Evolutionary conservation across 257 asterid genomes (phyloP), one percentile per base, ranked within the genome.

Genomic region (Thymus mandschuricus): DNA sequence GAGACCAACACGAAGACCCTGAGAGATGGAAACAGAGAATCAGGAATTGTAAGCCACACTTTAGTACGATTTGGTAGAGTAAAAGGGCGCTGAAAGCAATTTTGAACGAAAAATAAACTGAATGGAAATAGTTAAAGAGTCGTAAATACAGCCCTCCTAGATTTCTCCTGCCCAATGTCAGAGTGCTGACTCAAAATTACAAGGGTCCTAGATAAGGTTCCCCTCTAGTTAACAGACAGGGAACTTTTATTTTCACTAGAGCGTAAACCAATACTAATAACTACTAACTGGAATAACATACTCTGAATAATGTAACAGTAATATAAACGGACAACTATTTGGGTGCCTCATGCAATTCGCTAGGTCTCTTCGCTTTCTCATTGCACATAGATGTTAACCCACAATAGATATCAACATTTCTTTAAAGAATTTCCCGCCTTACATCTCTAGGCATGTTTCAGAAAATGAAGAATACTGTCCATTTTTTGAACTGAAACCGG

Each of bases 1-100:
- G 3, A 92, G 62, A 73, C 98, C 96, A 78, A 86, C 96, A 13
- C 92, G 96, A 72, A 89, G 87, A 75, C 92, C 98, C 97, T 92
- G 85, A 66, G 72, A 72, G 73, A 64, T 64, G 82, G 31, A 63
- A 77, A 73, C 66, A 71, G 68, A 64, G 15, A 67, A 75, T 31
- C 31, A 52, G 50, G 69, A 30, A 21, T 21, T 8, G 34, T 52
- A 46, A 64, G n/a, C 13, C 50, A 28, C 21, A 21, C 21, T 21
- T 21, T 21, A 21, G 21, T 21, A 21, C 21, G 21, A 21, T 21
- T 21, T 21, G 21, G 21, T 21, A 43, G 21, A 10, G 15, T 57
- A 30, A 11, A 57, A 57, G 40, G 41, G 27, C 62, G 31, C 62
- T 29, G 38, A 57, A 21, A 2, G 62, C 21, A 30, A 30, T 30